Evolutionary conservation across 73 alveolate genomes (phyloP), one percentile per base, ranked within the genome.

Genomic region (Uronychia binucleata): DNA sequence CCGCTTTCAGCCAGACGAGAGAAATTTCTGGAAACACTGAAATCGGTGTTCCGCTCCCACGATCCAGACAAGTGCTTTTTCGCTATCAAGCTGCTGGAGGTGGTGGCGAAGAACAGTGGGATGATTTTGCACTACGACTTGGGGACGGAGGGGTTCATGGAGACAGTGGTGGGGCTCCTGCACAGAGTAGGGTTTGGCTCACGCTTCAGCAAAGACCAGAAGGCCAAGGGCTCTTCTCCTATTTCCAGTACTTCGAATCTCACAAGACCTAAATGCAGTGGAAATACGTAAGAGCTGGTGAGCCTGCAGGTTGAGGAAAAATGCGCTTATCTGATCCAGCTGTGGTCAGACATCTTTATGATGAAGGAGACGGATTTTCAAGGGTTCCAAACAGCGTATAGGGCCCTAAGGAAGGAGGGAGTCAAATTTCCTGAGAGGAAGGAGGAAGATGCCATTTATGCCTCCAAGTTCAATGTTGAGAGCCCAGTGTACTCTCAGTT

Each of bases 331-430:
- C 27, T 75, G 32, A 27, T 30, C 26, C 27, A 75, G 58, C 81
- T 75, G 1, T 75, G 81, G 81, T 28, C 46, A 26, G 81, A 75
- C 27, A 26, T 28, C 58, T 75, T 75, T 27, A 75, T 75, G 81
- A 75, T 75, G 81, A 28, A 75, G 28, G 81, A 75, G 32, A 26
- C 28, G 27, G 81, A 75, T 30, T 75, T 75, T 75, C 81, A 35
- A 28, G 81, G 81, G 27, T 75, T 75, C 30, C 29, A 26, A 28
- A 13, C 59, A 1, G 46, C 46, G 26, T 75, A 28, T 30, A 26
- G 81, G 46, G 8, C 25, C 28, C 30, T 75, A 5, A 1, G 81
- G 19, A 75, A 75, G 27, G 81, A 75, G 58, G 32, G 32, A 5
- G 29, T 75, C 26, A 28, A 28, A 8, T 75, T 75, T 27, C 81